Evolutionary conservation across 305 asterid species (phyloP).

Genomic region (Rubia tinctorum): DNA sequence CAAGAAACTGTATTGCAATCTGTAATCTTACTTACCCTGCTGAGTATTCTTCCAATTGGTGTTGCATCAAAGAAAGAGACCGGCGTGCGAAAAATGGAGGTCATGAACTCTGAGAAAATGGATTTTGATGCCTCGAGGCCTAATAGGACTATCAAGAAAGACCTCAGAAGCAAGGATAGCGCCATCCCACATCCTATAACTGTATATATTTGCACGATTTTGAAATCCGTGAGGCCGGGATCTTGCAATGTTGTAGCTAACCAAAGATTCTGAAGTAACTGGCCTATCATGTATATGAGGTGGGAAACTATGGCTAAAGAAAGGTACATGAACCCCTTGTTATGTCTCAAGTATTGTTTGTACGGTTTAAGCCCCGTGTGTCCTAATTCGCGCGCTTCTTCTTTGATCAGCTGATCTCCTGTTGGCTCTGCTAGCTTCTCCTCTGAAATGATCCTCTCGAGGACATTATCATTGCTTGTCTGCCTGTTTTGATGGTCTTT

Average conservation of each 20-base stretch:
- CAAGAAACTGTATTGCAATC: not conserved
- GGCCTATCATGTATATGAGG: constrained; percentile 47
- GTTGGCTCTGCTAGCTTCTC: constrained; percentile 31
- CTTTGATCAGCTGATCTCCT: constrained; percentile 76
- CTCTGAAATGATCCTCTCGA: constrained; percentile 23
- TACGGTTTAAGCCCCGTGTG: constrained; percentile 86
- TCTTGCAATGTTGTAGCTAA: constrained; percentile 92
- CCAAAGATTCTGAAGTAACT: constrained; percentile 76
- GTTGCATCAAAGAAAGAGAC: constrained; percentile 38
- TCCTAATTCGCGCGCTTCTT: constrained; percentile 83
- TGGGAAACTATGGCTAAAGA: constrained; percentile 51
- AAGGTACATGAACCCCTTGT: constrained; percentile 64
- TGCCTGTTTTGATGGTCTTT: constrained; percentile 44
- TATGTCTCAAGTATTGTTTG: constrained; percentile 59
- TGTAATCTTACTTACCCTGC: constrained; percentile 29
- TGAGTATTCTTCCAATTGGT: constrained; percentile 36
- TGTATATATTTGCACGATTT: constrained; percentile 62
- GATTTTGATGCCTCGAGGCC: constrained; percentile 74
- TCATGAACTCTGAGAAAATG: constrained; percentile 55
- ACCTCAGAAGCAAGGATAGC: constrained; percentile 50
- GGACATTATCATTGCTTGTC: constrained; percentile 13
- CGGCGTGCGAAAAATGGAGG: constrained; percentile 46
- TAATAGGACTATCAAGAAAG: constrained; percentile 51
- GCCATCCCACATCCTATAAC: constrained; percentile 51
- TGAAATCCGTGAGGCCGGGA: constrained; percentile 42